Evolutionary conservation across 2,329 filamentous ascomycete genomes (phyloP).

Genomic region (Exophiala dermatitidis): DNA sequence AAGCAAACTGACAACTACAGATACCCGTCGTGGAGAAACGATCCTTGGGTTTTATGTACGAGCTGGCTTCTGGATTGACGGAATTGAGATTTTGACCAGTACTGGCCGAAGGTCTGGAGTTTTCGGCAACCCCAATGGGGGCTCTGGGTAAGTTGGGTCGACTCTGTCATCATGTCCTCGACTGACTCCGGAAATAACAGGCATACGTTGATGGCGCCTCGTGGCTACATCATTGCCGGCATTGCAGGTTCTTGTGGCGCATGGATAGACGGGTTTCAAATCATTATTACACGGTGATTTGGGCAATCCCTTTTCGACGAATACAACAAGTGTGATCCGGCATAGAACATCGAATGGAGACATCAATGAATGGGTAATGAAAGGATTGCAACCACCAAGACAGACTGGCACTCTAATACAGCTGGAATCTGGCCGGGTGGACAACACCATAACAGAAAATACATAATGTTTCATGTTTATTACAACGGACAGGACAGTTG

Average conservation of each 20-base stretch:
- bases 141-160: conserved; percentile 64
- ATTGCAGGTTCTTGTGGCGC: conserved; percentile 71
- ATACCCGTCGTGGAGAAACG: conserved; percentile 77
- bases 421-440: not conserved
- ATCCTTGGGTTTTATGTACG: conserved; percentile 79
- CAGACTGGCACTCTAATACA: not conserved
- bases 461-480: conserved; percentile 4
- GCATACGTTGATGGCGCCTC: conserved; percentile 78
- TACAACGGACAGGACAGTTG: not conserved
- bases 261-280: conserved; percentile 79
- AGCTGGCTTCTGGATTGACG: conserved; percentile 77
- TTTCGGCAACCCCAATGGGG: conserved; percentile 73
- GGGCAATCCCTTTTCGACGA: not conserved
- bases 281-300: conserved; percentile 64
- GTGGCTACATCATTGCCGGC: conserved; percentile 82
- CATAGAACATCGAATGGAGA: not conserved
- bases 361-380: not conserved
- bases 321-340: not conserved
- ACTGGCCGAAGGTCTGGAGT: conserved; percentile 76
- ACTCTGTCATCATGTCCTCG: not conserved
- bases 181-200: conserved; percentile 40
- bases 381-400: not conserved
- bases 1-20: conserved; percentile 39
- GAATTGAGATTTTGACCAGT: conserved; percentile 81
- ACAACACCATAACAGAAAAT: conserved; percentile 1